A percentile compares a stretch with the other conserved stretches of the same genome.
Conservation (phyloP, 768 basidiomycete species). For the Auricularia sp. region DNA sequence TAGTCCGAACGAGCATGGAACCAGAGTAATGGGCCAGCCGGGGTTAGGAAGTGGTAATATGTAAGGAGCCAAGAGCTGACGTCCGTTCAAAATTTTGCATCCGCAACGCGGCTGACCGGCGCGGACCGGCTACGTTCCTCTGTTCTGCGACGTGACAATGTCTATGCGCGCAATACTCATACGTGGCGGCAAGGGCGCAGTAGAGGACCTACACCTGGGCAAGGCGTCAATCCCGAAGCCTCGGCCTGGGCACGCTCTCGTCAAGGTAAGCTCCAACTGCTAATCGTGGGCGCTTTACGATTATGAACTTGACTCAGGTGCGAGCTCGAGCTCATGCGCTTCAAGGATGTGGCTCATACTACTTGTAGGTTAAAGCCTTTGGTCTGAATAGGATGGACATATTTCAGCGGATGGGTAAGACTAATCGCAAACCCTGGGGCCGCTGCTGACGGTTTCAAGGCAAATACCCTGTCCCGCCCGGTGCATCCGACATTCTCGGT, state of each 20-base stretch:
- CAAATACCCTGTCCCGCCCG: constrained; percentile 26
- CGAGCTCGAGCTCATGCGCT: too few species aligned
- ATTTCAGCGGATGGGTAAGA: constrained; percentile 11
- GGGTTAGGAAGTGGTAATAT: too few species aligned
- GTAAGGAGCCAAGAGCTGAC: too few species aligned
- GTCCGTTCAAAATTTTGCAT: too few species aligned
- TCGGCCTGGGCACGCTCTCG: constrained; percentile 50
- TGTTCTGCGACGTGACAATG: background rate
- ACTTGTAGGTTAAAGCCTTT: constrained; percentile 18
- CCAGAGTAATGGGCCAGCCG: too few species aligned
- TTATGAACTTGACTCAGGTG: too few species aligned
- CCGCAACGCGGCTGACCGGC: too few species aligned
- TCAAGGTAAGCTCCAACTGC: constrained; percentile 42
- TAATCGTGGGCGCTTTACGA: background rate
- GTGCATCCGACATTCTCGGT: constrained; percentile 27
- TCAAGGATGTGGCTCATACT: background rate
- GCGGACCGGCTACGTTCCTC: too few species aligned
- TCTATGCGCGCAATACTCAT: constrained; percentile 72
- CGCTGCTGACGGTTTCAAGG: constrained; percentile 12
- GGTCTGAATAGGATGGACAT: constrained; percentile 32
- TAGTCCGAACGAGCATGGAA: too few species aligned
- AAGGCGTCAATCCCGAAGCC: constrained; percentile 46
- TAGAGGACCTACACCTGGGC: constrained; percentile 71
- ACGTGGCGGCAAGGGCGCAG: constrained; percentile 63
- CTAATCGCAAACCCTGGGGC: background rate